Evolutionary conservation across 106 monocot genomes (phyloP).

Genomic region (Vanilla planifolia): DNA sequence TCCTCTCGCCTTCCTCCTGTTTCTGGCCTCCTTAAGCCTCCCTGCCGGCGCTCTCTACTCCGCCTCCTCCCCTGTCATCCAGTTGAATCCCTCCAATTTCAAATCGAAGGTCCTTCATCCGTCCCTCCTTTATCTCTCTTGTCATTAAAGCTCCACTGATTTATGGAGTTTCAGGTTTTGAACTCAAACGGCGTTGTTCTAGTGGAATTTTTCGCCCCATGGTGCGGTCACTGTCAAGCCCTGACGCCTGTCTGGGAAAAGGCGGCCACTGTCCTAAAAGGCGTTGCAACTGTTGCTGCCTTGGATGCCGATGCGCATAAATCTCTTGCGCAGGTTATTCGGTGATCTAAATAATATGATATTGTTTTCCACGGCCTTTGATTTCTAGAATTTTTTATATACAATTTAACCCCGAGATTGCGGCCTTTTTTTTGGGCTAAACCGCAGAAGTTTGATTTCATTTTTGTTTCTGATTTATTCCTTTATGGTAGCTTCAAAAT

Average conservation of each 20-base stretch:
- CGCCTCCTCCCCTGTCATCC: conserved; percentile 82
- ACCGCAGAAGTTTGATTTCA: too few species aligned
- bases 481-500: too few species aligned
- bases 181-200: conserved; percentile 78
- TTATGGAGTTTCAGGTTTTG: conserved; percentile 40
- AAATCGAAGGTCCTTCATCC: conserved; percentile 72
- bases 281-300: conserved; percentile 77
- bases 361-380: too few species aligned
- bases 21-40: conserved; percentile 3
- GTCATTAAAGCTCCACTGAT: neutral
- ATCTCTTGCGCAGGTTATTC: conserved; percentile 65
- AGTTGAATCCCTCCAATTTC: conserved; percentile 89
- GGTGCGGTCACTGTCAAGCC: conserved; percentile 97
- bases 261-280: conserved; percentile 84
- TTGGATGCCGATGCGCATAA: conserved; percentile 87
- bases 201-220: conserved; percentile 98
- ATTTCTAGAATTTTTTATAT: too few species aligned
- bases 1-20: neutral
- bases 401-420: too few species aligned
- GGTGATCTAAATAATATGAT: neutral
- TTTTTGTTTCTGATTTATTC: too few species aligned
- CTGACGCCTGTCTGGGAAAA: conserved; percentile 87
- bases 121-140: neutral
- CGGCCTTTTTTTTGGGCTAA: too few species aligned
- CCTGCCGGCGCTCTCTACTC: conserved; percentile 67